phyloP scores from a whole-genome alignment of 129 eudicot species.

The Helichrysum umbraculigerum region DNA sequence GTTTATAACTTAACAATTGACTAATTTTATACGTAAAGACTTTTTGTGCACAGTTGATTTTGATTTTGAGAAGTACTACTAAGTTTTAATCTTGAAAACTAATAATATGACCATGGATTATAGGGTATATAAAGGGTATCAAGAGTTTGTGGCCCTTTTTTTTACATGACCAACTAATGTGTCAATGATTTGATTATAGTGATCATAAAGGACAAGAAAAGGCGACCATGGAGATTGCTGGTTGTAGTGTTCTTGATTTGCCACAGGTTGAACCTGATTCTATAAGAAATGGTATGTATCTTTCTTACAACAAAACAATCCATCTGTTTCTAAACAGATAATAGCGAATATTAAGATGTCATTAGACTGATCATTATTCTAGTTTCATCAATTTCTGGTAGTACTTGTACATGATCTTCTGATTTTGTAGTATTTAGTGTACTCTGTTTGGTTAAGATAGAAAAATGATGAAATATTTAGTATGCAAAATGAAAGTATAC shows the following conservation, averaged over 20 bases:
- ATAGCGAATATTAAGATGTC: background rate
- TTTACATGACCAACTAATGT: background rate
- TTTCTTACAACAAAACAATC: background rate
- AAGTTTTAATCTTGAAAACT: no score
- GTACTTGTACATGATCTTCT: no score
- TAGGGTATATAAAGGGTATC: no score
- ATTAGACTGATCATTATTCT: background rate
- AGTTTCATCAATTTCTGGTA: background rate
- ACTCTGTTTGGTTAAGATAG: background rate
- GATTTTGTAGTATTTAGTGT: background rate
- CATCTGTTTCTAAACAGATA: background rate
- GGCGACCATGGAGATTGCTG: no score
- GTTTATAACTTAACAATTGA: background rate
- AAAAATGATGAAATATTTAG: no score
- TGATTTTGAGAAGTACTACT: no score
- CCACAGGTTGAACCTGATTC: slow-evolving; percentile 18
- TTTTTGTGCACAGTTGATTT: no score
- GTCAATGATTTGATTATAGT: slow-evolving; percentile 3
- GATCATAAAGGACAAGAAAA: slow-evolving; percentile 4
- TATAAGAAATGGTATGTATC: slow-evolving; percentile 14
- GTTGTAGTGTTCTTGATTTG: slow-evolving; percentile 7
- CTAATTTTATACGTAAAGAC: background rate
- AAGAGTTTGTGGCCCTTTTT: no score
- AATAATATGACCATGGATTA: no score
- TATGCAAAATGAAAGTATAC: background rate